Evolutionary conservation across 208 protist genomes (phyloP).

Genomic region (Novymonas esmeraldas): DNA sequence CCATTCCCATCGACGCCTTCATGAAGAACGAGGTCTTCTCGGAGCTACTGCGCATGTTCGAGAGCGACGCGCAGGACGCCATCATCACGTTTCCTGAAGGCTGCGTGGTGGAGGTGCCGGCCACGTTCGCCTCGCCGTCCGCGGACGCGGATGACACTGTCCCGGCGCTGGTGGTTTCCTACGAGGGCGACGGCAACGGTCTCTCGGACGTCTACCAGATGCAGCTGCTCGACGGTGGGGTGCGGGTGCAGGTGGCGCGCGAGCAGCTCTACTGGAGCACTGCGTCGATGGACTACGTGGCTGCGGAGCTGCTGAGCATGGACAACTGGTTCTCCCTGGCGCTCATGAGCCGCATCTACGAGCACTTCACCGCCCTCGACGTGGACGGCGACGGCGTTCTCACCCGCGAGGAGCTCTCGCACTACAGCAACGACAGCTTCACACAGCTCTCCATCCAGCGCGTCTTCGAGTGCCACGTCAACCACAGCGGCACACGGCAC

Average conservation of each 20-base stretch:
- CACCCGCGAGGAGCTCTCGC: slow-evolving; percentile 69
- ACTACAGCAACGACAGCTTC: slow-evolving; percentile 89
- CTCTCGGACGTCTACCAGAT: slow-evolving; percentile 73
- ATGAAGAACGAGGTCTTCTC: slow-evolving; percentile 90
- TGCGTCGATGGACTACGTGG: slow-evolving; percentile 72
- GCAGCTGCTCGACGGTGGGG: slow-evolving; percentile 39
- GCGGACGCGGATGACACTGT: slow-evolving; percentile 67
- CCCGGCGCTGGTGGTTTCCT: slow-evolving; percentile 57
- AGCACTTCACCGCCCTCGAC: slow-evolving; percentile 89
- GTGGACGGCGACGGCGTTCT: slow-evolving; percentile 86
- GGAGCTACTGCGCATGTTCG: slow-evolving; percentile 90
- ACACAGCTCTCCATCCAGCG: slow-evolving; percentile 81
- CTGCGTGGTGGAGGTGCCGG: slow-evolving; percentile 76
- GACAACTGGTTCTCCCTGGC: slow-evolving; percentile 91
- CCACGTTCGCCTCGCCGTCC: slow-evolving; percentile 32
- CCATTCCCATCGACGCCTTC: slow-evolving; percentile 78
- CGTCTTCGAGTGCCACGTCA: slow-evolving; percentile 90
- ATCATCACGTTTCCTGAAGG: slow-evolving; percentile 66
- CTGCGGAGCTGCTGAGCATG: slow-evolving; percentile 63
- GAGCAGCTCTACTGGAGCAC: slow-evolving; percentile 75
- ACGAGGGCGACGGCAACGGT: slow-evolving; percentile 65
- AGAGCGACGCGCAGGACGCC: slow-evolving; percentile 81
- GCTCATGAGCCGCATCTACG: slow-evolving; percentile 88
- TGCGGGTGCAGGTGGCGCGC: slow-evolving; percentile 45
- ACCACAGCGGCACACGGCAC: slow-evolving; percentile 61